Evolutionary conservation across 345 rosid species (phyloP), one percentile per base, ranked within the genome.

Genomic region (Gossypium sturtianum): DNA sequence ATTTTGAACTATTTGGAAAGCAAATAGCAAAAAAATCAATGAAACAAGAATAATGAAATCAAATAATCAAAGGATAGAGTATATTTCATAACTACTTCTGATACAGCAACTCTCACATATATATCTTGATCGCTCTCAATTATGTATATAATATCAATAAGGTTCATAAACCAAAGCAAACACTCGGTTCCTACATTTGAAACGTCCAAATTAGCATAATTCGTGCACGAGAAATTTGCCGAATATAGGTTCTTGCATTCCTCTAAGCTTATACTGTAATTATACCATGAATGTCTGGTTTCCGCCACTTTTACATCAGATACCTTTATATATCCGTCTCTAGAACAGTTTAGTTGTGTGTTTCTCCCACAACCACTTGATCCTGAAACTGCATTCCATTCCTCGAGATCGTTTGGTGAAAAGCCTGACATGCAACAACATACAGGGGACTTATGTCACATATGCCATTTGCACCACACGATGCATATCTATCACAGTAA

Each of bases 351-450:
- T 47, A 81, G 12, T 7, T 12, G 70, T 7, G 80, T 83, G 62
- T 58, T 79, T 71, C 88, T 75, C 1, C 77, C 75, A 27, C 93
- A 87, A 23, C 91, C 91, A 44, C 47, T 76, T 2, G 84, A 76
- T 77, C 89, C 81, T 77, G 3, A 75, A 43, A 20, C 56, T 11
- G 10, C n/a, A 20, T 17, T 66, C 89, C 88, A 87, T 2, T 84
- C 82, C 16, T 66, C 20, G 0, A 48, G 79, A 25, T 70, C 76
- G 12, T 4, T 82, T 0, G 90, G 90, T 15, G 29, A 38, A 38
- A 84, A 86, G 4, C 91, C 87, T 47, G 61, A 75, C 73, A 83
- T 23, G 76, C 90, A 89, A 22, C 57, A 49, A 41, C 91, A 86
- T 8, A 65, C 66, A 1, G 87, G 86, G 9, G 83, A 80, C 6